Conservation (phyloP, 2,329 filamentous ascomycete genomes). For the Penicillium psychrosexuale region DNA sequence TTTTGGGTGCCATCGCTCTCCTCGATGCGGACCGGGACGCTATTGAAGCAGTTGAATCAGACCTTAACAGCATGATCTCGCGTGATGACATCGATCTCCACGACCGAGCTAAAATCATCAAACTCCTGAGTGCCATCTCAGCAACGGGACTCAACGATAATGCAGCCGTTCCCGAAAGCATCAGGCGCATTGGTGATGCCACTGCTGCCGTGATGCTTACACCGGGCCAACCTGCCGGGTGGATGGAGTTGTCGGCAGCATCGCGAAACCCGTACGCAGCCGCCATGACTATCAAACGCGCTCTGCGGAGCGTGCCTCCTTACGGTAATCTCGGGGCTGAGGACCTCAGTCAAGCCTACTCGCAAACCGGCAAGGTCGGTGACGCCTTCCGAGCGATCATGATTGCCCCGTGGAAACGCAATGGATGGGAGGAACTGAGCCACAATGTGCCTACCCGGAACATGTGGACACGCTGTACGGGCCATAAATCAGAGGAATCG, state of each 20-base stretch:
- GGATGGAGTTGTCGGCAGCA: conserved; percentile 68
- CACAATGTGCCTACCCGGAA: conserved; percentile 21
- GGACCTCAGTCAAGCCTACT: conserved; percentile 70
- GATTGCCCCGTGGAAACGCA: conserved; percentile 72
- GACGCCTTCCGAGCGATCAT: conserved; percentile 77
- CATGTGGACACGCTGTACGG: neutral
- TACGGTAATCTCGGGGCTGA: conserved; percentile 63
- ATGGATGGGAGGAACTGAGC: conserved; percentile 59
- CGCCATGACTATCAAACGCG: conserved; percentile 79
- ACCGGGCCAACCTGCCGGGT: conserved; percentile 74
- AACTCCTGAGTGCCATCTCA: conserved; percentile 72
- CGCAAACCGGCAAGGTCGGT: conserved; percentile 65
- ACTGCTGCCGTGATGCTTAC: conserved; percentile 76
- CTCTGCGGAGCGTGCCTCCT: conserved; percentile 69
- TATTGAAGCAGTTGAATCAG: conserved; percentile 73
- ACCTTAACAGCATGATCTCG: conserved; percentile 70
- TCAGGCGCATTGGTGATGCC: conserved; percentile 61
- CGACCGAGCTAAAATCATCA: conserved; percentile 68
- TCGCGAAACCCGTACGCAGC: conserved; percentile 57
- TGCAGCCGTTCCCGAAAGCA: conserved; percentile 42
- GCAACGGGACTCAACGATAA: conserved; percentile 51
- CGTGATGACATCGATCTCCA: conserved; percentile 59
- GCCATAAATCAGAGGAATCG: neutral
- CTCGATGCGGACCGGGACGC: conserved; percentile 76
- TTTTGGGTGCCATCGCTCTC: conserved; percentile 80